phyloP scores from a whole-genome alignment of 371 early-diverging fungal species.

The Actinomucor elegans region DNA sequence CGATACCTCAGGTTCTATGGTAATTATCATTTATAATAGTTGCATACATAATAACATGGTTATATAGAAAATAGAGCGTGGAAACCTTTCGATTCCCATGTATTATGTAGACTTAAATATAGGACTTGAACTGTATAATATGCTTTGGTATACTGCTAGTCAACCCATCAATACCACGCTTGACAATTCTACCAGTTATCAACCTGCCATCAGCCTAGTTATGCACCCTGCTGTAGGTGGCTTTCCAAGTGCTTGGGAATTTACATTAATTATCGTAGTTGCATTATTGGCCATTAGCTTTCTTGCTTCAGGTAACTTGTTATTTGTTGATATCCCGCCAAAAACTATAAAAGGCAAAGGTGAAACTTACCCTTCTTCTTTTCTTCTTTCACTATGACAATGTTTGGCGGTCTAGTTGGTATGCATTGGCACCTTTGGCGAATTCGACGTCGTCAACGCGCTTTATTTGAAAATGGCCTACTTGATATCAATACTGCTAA shows the following conservation, averaged over 20 bases:
- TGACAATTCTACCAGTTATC: constrained; percentile 15
- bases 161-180: constrained; percentile 8
- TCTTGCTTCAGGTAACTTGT: constrained; percentile 48
- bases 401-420: constrained; percentile 31
- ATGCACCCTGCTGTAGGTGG: constrained; percentile 45
- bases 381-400: background rate
- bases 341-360: constrained; percentile 3
- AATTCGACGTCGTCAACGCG: constrained; percentile 41
- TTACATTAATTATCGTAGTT: constrained; percentile 55
- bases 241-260: constrained; percentile 59
- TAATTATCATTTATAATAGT: too few relatives aligned
- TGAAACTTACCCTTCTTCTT: background rate
- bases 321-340: constrained; percentile 12
- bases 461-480: constrained; percentile 37
- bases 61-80: constrained; percentile 28
- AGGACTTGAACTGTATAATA: constrained; percentile 27
- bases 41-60: background rate
- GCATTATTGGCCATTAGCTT: constrained; percentile 54
- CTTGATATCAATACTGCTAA: constrained; percentile 4
- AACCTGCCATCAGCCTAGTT: constrained; percentile 27
- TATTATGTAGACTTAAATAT: constrained; percentile 41
- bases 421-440: constrained; percentile 57
- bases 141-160: constrained; percentile 19
- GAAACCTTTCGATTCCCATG: constrained; percentile 37
- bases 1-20: constrained; percentile 23